A percentile compares a stretch with the other conserved stretches of the same genome.
Evolutionary conservation across 495 filamentous ascomycete genomes (phyloP).

Genomic region (Aspergillus egyptiacus): DNA sequence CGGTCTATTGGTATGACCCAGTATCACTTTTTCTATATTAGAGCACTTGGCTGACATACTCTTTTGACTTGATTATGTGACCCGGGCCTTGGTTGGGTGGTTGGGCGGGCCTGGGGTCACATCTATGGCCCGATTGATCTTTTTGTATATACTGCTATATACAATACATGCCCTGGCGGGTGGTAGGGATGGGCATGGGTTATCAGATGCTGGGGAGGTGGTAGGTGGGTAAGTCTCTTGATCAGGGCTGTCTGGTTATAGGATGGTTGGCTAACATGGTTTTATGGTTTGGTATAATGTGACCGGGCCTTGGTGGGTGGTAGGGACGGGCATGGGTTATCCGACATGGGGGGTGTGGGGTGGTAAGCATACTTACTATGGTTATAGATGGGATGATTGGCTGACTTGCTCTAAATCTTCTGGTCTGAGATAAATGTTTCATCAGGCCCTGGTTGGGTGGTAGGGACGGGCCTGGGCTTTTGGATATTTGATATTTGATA

Average conservation of each 20-base stretch:
- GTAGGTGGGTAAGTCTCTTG: not conserved
- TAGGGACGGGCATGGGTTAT: slow-evolving; percentile 11
- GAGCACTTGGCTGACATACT: not conserved
- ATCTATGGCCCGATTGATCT: not conserved
- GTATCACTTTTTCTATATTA: not conserved
- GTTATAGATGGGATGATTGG: too few species aligned
- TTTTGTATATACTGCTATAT: not conserved
- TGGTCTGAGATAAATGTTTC: too few species aligned
- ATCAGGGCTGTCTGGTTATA: too few species aligned
- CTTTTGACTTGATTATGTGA: too few species aligned
- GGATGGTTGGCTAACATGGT: too few species aligned
- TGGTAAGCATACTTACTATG: not conserved
- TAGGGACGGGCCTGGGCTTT: slow-evolving; percentile 1
- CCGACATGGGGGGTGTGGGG: slow-evolving; percentile 2
- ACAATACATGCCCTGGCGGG: not conserved
- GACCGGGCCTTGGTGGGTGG: slow-evolving; percentile 6
- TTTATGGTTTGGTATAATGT: too few species aligned
- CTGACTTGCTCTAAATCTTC: too few species aligned
- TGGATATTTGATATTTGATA: not conserved
- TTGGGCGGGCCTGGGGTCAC: not conserved
- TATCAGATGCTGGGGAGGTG: not conserved
- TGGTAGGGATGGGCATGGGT: not conserved
- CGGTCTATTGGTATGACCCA: slow-evolving; percentile 14
- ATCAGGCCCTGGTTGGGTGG: not conserved
- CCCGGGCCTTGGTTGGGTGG: not conserved